These are phyloP conservation scores for Amanita rubescens DNA, from an alignment of 768 basidiomycete species.

Conservation along the genomic window DNA sequence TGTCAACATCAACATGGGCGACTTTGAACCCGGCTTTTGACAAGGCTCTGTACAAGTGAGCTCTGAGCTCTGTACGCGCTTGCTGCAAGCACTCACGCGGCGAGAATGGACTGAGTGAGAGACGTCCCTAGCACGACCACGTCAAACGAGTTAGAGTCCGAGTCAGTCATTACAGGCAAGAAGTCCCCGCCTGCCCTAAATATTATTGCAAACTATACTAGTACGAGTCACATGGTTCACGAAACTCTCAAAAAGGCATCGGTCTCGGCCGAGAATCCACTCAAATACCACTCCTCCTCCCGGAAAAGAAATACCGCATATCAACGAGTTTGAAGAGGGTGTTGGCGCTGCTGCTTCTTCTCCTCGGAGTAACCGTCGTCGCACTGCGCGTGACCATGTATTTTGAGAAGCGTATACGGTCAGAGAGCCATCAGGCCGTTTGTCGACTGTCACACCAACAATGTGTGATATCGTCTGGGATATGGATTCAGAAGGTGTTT, in stretches of 20 bases:
- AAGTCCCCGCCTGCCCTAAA: too few species aligned
- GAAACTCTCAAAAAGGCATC: slow-evolving; percentile 59
- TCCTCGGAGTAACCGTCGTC: not conserved
- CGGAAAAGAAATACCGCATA: slow-evolving; percentile 12
- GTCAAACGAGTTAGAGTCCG: slow-evolving; percentile 53
- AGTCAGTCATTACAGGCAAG: slow-evolving; percentile 25
- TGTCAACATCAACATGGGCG: slow-evolving; percentile 79
- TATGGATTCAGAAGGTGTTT: slow-evolving; percentile 15
- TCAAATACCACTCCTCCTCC: slow-evolving; percentile 34
- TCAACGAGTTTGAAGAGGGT: not conserved
- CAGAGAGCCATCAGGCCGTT: not conserved
- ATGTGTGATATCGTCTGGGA: not conserved
- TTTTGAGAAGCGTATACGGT: slow-evolving; percentile 10
- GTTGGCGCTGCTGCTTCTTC: not conserved
- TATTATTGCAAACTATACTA: too few species aligned
- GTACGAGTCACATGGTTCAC: not conserved
- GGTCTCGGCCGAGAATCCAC: slow-evolving; percentile 58
- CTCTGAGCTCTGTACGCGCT: too few species aligned
- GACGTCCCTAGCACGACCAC: slow-evolving; percentile 72
- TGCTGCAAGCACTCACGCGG: slow-evolving; percentile 61
- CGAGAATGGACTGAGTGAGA: slow-evolving; percentile 75
- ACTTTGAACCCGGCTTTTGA: slow-evolving; percentile 85
- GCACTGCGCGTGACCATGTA: slow-evolving; percentile 10
- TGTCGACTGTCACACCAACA: not conserved
- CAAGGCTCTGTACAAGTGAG: slow-evolving; percentile 52